A percentile compares a stretch with the other conserved stretches of the same genome.
phyloP scores from a whole-genome alignment of 495 filamentous ascomycete species.

The Amniculicola lignicola region DNA sequence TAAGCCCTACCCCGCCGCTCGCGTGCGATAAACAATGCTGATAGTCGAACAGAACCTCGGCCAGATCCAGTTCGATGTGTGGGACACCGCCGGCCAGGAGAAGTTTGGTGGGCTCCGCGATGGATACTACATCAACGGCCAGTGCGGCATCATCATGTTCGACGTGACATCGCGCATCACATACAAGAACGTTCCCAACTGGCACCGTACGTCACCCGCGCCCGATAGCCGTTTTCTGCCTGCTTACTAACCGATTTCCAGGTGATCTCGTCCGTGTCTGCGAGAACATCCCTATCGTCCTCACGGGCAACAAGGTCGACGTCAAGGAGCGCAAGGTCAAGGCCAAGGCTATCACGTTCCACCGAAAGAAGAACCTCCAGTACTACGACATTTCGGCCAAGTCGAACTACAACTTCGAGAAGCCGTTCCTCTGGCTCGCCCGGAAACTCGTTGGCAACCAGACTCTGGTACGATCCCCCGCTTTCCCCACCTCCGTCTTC shows the following conservation, averaged over 20 bases:
- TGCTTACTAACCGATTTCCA: constrained; percentile 42
- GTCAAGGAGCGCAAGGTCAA: constrained; percentile 99
- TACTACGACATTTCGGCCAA: constrained; percentile 99
- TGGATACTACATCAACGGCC: constrained; percentile 99
- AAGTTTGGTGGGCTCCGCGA: constrained; percentile 99
- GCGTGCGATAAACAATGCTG: constrained; percentile 3
- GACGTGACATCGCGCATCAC: constrained; percentile 99
- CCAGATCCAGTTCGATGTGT: constrained; percentile 97
- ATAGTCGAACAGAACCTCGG: constrained; percentile 74
- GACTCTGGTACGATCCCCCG: constrained; percentile 64
- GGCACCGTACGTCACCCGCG: constrained; percentile 79
- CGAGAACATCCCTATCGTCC: constrained; percentile 99
- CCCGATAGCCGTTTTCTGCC: constrained; percentile 17
- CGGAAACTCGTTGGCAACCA: constrained; percentile 97
- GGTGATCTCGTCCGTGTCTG: constrained; percentile 99
- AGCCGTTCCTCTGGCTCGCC: constrained; percentile 99
- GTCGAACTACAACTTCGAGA: constrained; percentile 99
- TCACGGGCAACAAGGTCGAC: constrained; percentile 99
- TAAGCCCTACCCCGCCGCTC: constrained; percentile 48
- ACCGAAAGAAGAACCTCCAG: constrained; percentile 99
- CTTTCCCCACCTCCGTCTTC: constrained; percentile 6
- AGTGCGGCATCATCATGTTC: constrained; percentile 99
- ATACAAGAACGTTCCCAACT: constrained; percentile 99
- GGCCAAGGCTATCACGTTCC: constrained; percentile 99
- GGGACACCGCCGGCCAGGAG: constrained; percentile 99